Base-by-base conservation (phyloP, 2,329 filamentous ascomycete genomes). In the Graphium sp. region DNA sequence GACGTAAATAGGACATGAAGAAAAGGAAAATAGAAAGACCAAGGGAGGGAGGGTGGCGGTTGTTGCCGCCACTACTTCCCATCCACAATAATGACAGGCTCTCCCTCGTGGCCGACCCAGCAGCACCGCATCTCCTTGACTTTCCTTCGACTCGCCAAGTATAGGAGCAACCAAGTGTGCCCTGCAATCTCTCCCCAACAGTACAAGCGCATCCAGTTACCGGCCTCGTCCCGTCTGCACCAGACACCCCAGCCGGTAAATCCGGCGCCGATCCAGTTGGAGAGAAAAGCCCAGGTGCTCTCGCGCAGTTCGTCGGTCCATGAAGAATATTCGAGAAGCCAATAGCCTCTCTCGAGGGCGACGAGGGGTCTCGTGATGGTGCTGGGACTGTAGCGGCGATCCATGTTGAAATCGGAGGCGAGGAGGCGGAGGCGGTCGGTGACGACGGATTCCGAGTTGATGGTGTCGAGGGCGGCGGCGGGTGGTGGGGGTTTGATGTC, bases 131-230 rank as follows among this genome's bases (percentile, higher is more conserved):
- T 64, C 6, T 54, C 56, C 33, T 65, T 62, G 11, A 85, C 49
- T 34, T 60, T 60, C 18, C 75, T 61, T 32, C 67, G 60, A 39
- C 75, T 87, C 1, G 73, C 77, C 10, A 84, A 50, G 44, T 79
- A 87, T 1, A 92, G 49, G 22, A 85, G 47, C 4, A 89, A 50
- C 46, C 83, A 92, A 19, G 81, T 60, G 41, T 91, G 75, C 30
- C 70, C 63, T 0, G 70, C 68, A 1, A 82, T 55, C 35, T 75
- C 66, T 1, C 79, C 84, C 74, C 80, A 93, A 42, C 80, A 81
- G 44, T 79, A 89, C 2, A 87, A 47, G 19, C 71, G 64, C 2
- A 91, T 47, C 38, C 54, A 61, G 4, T 39, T 44, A 8, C 43
- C 48, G 22, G 49, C 52, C 5, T 39, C 46, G 15, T 60, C 55